Evolutionary conservation across 2,329 filamentous ascomycete genomes (phyloP).

Genomic region (Claviceps citrina): DNA sequence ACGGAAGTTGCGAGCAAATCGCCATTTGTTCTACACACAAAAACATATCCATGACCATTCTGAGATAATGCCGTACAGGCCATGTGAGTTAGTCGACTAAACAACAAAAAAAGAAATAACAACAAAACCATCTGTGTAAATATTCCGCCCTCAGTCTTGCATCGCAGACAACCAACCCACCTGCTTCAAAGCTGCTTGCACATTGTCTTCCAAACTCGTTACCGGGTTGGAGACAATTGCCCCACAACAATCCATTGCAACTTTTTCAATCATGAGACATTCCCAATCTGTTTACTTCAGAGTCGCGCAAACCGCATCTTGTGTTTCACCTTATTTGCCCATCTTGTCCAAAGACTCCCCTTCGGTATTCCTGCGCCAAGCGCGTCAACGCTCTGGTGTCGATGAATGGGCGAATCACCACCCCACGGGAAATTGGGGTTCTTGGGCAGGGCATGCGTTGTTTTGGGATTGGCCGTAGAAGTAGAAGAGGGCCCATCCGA

Average conservation of each 20-base stretch:
- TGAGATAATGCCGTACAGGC: background rate
- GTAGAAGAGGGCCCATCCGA: slow-evolving; percentile 10
- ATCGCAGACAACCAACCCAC: background rate
- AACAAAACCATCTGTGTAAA: background rate
- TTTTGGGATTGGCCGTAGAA: background rate
- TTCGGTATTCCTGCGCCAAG: slow-evolving; percentile 11
- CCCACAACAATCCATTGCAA: background rate
- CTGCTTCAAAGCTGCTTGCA: background rate
- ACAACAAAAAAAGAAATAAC: background rate
- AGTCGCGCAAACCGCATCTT: background rate
- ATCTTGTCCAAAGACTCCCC: slow-evolving; percentile 5
- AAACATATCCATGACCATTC: slow-evolving; percentile 1
- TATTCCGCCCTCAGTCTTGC: background rate
- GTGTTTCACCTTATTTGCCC: background rate
- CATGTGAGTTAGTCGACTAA: background rate
- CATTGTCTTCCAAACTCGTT: background rate
- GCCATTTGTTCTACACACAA: background rate
- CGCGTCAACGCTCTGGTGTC: slow-evolving; percentile 18
- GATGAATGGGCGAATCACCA: slow-evolving; percentile 20
- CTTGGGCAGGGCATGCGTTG: slow-evolving; percentile 12
- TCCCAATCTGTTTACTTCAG: background rate
- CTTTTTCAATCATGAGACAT: background rate
- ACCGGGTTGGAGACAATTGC: background rate
- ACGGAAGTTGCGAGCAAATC: background rate
- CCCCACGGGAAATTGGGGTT: slow-evolving; percentile 23